Evolutionary conservation across 768 basidiomycete species (phyloP).

Genomic region (Lepiota venenata): DNA sequence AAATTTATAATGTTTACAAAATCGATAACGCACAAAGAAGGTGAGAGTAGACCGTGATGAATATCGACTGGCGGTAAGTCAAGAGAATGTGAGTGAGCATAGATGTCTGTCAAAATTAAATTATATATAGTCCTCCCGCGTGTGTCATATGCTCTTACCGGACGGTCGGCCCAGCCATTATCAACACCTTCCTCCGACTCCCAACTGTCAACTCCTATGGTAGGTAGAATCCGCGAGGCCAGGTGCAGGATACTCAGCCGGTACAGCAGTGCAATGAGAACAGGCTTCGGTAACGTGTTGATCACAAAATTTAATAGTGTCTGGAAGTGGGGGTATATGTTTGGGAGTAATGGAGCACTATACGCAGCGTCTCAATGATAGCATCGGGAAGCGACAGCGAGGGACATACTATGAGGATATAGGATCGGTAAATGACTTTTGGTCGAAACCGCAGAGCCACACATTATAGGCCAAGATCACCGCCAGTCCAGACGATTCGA

Average conservation of each 20-base stretch:
- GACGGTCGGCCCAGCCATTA: slow-evolving; percentile 69
- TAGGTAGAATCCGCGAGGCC: slow-evolving; percentile 79
- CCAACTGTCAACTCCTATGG: slow-evolving; percentile 81
- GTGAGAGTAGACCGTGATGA: slow-evolving; percentile 86
- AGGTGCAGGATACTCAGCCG: slow-evolving; percentile 78
- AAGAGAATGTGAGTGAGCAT: slow-evolving; percentile 69
- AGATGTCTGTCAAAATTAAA: slow-evolving; percentile 52
- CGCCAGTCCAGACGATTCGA: slow-evolving; percentile 86
- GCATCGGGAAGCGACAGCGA: neutral
- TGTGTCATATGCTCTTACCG: slow-evolving; percentile 40
- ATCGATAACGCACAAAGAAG: slow-evolving; percentile 60
- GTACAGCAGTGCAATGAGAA: slow-evolving; percentile 75
- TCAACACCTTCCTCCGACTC: slow-evolving; percentile 62
- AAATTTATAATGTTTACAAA: neutral
- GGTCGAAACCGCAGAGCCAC: slow-evolving; percentile 85
- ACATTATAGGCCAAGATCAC: slow-evolving; percentile 89
- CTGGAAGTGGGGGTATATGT: slow-evolving; percentile 79
- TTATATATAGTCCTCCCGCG: neutral
- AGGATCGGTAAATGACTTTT: slow-evolving; percentile 67
- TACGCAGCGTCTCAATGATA: neutral
- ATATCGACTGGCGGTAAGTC: slow-evolving; percentile 81
- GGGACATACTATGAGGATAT: slow-evolving; percentile 71
- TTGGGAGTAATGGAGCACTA: slow-evolving; percentile 73
- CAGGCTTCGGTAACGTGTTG: slow-evolving; percentile 83
- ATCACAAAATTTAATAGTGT: slow-evolving; percentile 78